Evolutionary conservation across 768 basidiomycete species (phyloP), one percentile per base, ranked within the genome.

Genomic region (Pisolithus sp.): DNA sequence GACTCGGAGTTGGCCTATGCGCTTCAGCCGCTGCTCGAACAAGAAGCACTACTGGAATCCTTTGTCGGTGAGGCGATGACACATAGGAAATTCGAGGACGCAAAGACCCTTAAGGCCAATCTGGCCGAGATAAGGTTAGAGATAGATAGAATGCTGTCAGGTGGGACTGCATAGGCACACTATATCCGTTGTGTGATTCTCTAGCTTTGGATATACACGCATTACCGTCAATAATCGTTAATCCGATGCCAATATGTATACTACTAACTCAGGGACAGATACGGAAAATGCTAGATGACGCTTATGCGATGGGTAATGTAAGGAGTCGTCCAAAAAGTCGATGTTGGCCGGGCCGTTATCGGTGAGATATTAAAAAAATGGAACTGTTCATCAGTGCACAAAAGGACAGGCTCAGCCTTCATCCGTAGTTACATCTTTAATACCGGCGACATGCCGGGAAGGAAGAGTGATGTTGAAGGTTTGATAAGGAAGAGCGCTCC

Each of bases 21-120:
- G 7, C 71, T 97, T 15, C 93, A 97, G 59, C 93, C 93, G 2
- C 71, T 97, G 12, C 77, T 97, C 15, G 93, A 97, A 68, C 95
- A 98, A 67, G 95, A 99, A 68, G 85, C 87, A 2, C 76, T 97
- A 44, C 76, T 99, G 18, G 89, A 94, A 68, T 78, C 83, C 2
- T 97, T 93, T 61, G 81, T 98, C 7, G 85, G 88, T 58, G 93
- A 97, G 65, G 95, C 95, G 6, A 86, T 85, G 67, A 78, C 83
- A 2, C 86, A 86, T 58, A 76, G 95, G 40, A 98, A 98, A 70
- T 97, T 98, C 57, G 95, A 98, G 68, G 96, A 99, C 62, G 88
- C 87, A 13, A 87, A 87, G 67, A 87, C 86, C 4, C 72, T 99
- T 55, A 85, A 89, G 63, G 65, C 71, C 30, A 94, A 86, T 65